A percentile compares a stretch with the other conserved stretches of the same genome.
These are phyloP conservation scores for Rhizopus arrhizus DNA, from an alignment of 371 early-diverging fungal species.

Conservation along the genomic window DNA sequence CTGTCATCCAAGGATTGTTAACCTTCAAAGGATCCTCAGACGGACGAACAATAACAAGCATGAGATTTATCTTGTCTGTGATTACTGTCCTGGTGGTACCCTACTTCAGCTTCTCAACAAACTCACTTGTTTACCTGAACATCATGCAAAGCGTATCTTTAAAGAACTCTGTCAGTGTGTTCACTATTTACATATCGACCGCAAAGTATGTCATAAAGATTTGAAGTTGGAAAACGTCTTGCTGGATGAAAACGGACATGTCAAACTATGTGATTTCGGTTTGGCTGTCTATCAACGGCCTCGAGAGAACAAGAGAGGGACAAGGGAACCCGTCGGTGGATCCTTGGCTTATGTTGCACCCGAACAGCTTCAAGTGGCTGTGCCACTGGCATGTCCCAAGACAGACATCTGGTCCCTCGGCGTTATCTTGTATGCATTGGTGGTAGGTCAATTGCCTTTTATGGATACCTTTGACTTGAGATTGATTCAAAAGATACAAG, in stretches of 20 bases:
- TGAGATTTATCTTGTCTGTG: slow-evolving; percentile 66
- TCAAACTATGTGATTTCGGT: slow-evolving; percentile 93
- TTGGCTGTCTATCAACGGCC: slow-evolving; percentile 55
- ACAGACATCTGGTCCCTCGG: slow-evolving; percentile 88
- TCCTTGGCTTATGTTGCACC: slow-evolving; percentile 82
- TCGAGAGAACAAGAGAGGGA: no score
- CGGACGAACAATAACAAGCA: slow-evolving; percentile 46
- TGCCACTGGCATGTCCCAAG: slow-evolving; percentile 52
- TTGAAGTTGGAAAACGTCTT: slow-evolving; percentile 94
- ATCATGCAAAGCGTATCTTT: slow-evolving; percentile 56
- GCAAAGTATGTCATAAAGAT: slow-evolving; percentile 84
- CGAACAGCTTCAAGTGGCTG: slow-evolving; percentile 59
- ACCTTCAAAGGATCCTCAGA: slow-evolving; percentile 51
- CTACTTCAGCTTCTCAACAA: slow-evolving; percentile 42
- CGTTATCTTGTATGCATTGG: slow-evolving; percentile 72
- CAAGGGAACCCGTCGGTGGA: slow-evolving; percentile 53
- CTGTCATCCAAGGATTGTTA: slow-evolving; percentile 69
- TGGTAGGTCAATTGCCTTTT: slow-evolving; percentile 78
- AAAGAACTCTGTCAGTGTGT: slow-evolving; percentile 75
- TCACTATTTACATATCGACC: slow-evolving; percentile 77
- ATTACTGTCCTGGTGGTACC: slow-evolving; percentile 64
- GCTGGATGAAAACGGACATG: slow-evolving; percentile 44
- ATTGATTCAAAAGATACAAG: slow-evolving; percentile 67
- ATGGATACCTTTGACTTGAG: slow-evolving; percentile 73
- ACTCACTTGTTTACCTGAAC: slow-evolving; percentile 38